phyloP scores from a whole-genome alignment of 352 stramenopile genomes.

The Aphanomyces stellatus region DNA sequence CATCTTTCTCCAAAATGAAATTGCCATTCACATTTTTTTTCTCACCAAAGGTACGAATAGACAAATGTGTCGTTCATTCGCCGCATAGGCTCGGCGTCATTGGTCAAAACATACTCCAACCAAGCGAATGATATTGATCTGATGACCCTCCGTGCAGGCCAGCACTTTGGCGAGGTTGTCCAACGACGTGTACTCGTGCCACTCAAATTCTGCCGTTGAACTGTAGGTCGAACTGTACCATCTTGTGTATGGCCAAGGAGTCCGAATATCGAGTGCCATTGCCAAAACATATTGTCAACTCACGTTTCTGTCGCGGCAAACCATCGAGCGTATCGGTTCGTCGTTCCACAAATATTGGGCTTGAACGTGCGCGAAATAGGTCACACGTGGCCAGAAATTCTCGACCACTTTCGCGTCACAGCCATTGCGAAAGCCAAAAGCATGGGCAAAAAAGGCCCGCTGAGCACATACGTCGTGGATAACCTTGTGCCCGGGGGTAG shows the following conservation, averaged over 20 bases:
- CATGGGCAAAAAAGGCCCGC: conserved; percentile 8
- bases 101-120: neutral
- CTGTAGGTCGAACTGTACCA: conserved; percentile 70
- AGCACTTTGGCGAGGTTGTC: conserved; percentile 77
- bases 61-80: neutral
- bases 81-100: neutral
- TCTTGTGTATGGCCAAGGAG: conserved; percentile 63
- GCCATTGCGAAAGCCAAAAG: neutral
- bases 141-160: conserved; percentile 35
- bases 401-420: conserved; percentile 49
- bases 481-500: too few relatives aligned
- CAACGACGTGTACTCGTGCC: neutral
- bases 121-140: conserved; percentile 44
- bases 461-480: neutral
- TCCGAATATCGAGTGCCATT: conserved; percentile 72
- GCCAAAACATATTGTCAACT: conserved; percentile 71
- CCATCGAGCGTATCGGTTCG: conserved; percentile 66
- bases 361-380: conserved; percentile 23
- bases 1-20: conserved; percentile 73
- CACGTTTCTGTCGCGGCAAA: conserved; percentile 70
- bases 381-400: conserved; percentile 58
- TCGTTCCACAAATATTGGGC: neutral
- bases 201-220: neutral
- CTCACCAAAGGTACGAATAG: conserved; percentile 41
- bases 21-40: conserved; percentile 78